Conservation (phyloP, 192 early-diverging fungal species). For the Funneliformis mosseae region DNA sequence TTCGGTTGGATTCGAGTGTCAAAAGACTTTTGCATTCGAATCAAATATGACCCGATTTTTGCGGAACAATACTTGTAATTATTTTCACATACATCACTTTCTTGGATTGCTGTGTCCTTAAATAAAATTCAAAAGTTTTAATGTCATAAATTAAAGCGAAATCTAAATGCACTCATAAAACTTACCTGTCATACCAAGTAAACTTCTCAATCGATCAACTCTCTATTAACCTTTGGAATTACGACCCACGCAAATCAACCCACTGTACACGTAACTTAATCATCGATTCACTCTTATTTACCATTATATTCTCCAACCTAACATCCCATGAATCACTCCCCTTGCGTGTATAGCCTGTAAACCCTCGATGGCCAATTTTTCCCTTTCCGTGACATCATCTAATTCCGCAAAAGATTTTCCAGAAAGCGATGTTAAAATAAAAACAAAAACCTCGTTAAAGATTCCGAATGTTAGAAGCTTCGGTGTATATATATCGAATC, state of each 20-base stretch:
- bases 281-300: not conserved
- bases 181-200: constrained; percentile 11
- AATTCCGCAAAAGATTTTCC: not conserved
- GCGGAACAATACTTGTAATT: no score
- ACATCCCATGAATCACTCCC: constrained; percentile 27
- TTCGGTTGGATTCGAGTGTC: no score
- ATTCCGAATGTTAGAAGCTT: constrained; percentile 14
- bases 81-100: no score
- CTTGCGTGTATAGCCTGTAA: constrained; percentile 24
- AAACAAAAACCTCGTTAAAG: constrained; percentile 22
- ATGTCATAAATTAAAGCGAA: no score
- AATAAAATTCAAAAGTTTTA: no score
- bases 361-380: constrained; percentile 15
- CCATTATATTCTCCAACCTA: constrained; percentile 21
- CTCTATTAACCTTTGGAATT: not conserved
- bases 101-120: no score
- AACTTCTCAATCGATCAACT: constrained; percentile 18
- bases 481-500: constrained; percentile 6
- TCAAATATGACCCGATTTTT: no score
- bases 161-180: no score
- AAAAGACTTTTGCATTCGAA: no score
- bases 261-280: not conserved
- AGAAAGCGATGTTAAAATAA: not conserved
- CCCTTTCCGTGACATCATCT: not conserved
- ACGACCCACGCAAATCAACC: constrained; percentile 12